These are phyloP conservation scores for Penicillium arizonense DNA, from an alignment of 495 filamentous ascomycete species.

Conservation along the genomic window DNA sequence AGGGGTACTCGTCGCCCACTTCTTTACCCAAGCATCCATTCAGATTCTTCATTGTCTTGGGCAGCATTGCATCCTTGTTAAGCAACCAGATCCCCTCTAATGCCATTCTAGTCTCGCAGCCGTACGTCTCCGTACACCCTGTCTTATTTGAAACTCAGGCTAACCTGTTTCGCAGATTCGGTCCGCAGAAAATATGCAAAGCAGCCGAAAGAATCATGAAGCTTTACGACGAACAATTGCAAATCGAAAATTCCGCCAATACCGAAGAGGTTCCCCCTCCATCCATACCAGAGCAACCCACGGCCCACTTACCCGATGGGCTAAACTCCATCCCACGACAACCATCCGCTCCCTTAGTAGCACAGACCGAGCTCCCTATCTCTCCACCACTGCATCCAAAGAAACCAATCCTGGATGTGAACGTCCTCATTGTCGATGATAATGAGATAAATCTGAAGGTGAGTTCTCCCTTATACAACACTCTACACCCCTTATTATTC, in stretches of 20 bases:
- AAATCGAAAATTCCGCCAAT: background rate
- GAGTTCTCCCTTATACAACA: background rate
- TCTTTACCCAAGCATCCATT: background rate
- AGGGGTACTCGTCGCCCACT: background rate
- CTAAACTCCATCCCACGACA: no score
- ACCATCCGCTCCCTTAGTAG: no score
- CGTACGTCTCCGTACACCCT: constrained; percentile 5
- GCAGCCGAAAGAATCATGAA: constrained; percentile 2
- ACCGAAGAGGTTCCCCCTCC: background rate
- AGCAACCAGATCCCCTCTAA: background rate
- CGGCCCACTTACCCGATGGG: no score
- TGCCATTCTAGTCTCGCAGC: constrained; percentile 13
- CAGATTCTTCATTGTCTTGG: constrained; percentile 16
- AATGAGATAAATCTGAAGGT: constrained; percentile 37
- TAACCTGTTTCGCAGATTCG: constrained; percentile 12
- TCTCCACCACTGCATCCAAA: background rate
- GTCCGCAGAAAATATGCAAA: constrained; percentile 10
- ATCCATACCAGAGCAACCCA: no score
- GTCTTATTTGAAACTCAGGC: background rate
- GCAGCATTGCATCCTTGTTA: background rate
- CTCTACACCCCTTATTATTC: background rate
- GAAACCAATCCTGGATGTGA: background rate
- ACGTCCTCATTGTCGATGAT: constrained; percentile 37
- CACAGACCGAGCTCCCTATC: no score
- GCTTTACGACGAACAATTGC: background rate